These are phyloP conservation scores for Marvania coccoides DNA, from an alignment of 139 green algal genomes.

Conservation along the genomic window DNA sequence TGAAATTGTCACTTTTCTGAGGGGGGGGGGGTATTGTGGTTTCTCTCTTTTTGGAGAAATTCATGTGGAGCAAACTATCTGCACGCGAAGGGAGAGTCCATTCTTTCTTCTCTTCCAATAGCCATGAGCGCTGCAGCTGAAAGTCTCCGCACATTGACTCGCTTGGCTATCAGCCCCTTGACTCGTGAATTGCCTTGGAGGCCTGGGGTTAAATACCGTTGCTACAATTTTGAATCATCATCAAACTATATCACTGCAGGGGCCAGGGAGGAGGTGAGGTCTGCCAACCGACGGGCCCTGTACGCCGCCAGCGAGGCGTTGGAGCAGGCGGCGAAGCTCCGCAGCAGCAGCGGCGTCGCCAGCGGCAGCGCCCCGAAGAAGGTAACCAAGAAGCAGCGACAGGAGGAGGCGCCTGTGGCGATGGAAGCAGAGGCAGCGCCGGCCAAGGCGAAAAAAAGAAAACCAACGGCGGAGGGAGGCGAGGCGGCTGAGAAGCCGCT, in stretches of 20 bases:
- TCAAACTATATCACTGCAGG: slow-evolving; percentile 9
- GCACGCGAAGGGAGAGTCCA: neutral
- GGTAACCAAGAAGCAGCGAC: neutral
- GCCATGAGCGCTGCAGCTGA: slow-evolving; percentile 11
- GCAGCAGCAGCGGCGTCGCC: neutral
- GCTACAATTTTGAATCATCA: slow-evolving; percentile 2
- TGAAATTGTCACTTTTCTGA: too few species aligned
- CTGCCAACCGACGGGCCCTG: slow-evolving; percentile 53
- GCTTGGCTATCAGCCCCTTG: slow-evolving; percentile 13
- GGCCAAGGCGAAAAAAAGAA: neutral
- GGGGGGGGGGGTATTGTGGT: too few species aligned
- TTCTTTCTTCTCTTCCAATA: neutral
- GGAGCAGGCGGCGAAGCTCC: slow-evolving; percentile 25
- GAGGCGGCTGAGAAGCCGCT: neutral
- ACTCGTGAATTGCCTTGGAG: neutral
- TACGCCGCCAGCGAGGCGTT: slow-evolving; percentile 47
- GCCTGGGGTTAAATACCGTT: slow-evolving; percentile 19
- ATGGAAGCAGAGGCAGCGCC: neutral
- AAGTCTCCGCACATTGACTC: slow-evolving; percentile 22
- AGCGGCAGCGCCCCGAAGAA: neutral
- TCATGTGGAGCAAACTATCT: slow-evolving; percentile 40
- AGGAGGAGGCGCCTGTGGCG: neutral
- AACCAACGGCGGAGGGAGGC: neutral
- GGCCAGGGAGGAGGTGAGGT: slow-evolving; percentile 23
- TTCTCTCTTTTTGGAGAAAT: too few species aligned